Percentiles rank a stretch among this genome's conserved stretches.
phyloP scores from a whole-genome alignment of 805 yeast species.

The Yamadazyma insecticola region DNA sequence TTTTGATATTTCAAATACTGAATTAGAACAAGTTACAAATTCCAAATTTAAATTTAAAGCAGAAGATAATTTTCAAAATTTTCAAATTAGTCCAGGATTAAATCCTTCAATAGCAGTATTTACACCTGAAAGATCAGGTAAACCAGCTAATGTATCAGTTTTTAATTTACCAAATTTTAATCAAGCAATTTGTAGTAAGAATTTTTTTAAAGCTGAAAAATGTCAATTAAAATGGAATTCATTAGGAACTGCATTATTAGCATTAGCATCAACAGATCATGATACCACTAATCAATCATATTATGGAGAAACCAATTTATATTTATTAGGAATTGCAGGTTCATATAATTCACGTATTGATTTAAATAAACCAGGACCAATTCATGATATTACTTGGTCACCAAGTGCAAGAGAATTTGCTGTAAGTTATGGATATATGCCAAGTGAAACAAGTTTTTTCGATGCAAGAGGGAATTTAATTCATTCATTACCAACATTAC shows the following conservation, averaged over 20 bases:
- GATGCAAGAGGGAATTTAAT: constrained; percentile 90
- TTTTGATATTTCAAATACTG: constrained; percentile 43
- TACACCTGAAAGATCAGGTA: constrained; percentile 79
- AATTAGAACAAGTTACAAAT: constrained; percentile 33
- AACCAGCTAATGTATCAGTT: constrained; percentile 84
- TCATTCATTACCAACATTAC: constrained; percentile 76
- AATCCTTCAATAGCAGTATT: constrained; percentile 89
- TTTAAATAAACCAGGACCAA: constrained; percentile 91
- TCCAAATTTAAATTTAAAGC: constrained; percentile 56
- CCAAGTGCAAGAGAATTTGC: constrained; percentile 96
- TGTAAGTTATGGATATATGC: constrained; percentile 97
- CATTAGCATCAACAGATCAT: constrained; percentile 92
- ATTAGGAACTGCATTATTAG: constrained; percentile 89
- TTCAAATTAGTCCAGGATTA: constrained; percentile 78
- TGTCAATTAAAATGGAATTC: constrained; percentile 92
- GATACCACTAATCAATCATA: constrained; percentile 91
- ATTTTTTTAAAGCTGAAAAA: constrained; percentile 92
- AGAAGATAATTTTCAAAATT: constrained; percentile 49
- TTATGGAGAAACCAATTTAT: constrained; percentile 93
- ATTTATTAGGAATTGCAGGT: constrained; percentile 87
- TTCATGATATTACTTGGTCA: constrained; percentile 96
- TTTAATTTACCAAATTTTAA: constrained; percentile 72
- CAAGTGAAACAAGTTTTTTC: constrained; percentile 89
- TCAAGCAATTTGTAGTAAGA: constrained; percentile 79
- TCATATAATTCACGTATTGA: constrained; percentile 85